phyloP scores from a whole-genome alignment of 148 eudicot species.

The Amaranthus cruentus region DNA sequence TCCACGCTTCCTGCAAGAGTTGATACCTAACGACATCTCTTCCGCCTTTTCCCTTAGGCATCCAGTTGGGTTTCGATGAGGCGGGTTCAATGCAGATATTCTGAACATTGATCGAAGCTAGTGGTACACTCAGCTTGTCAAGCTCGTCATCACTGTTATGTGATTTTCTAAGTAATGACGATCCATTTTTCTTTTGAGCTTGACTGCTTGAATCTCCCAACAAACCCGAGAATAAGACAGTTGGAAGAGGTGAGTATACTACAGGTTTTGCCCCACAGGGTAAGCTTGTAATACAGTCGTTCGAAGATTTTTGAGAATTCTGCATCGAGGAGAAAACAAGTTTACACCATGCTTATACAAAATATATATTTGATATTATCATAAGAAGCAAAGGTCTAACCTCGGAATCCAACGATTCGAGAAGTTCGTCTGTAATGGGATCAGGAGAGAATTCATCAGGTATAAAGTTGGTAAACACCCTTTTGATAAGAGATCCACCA shows the following conservation, averaged over 20 bases:
- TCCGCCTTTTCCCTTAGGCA: slow-evolving; percentile 53
- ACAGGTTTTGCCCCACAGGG: slow-evolving; percentile 63
- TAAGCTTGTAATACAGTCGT: slow-evolving; percentile 33
- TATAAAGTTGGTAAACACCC: slow-evolving; percentile 62
- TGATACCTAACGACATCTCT: slow-evolving; percentile 59
- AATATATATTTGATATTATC: not conserved
- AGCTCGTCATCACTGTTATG: slow-evolving; percentile 88
- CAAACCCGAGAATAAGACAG: slow-evolving; percentile 44
- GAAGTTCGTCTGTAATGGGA: slow-evolving; percentile 55
- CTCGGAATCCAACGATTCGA: slow-evolving; percentile 66
- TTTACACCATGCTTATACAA: not conserved
- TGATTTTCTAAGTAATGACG: slow-evolving; percentile 70
- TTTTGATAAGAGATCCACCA: slow-evolving; percentile 49
- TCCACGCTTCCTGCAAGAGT: slow-evolving; percentile 81
- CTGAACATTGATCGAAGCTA: slow-evolving; percentile 50
- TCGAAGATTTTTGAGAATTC: slow-evolving; percentile 39
- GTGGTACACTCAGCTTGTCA: slow-evolving; percentile 63
- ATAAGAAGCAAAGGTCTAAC: slow-evolving; percentile 34
- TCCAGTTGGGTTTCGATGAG: slow-evolving; percentile 44
- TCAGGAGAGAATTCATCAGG: slow-evolving; percentile 91
- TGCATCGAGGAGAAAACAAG: slow-evolving; percentile 18
- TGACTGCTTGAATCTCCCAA: slow-evolving; percentile 51
- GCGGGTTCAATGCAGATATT: slow-evolving; percentile 41
- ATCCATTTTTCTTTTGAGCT: slow-evolving; percentile 41
- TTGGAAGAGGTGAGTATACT: slow-evolving; percentile 56